Conservation (phyloP, 2,329 filamentous ascomycete genomes). For the Pseudogymnoascus sp. region DNA sequence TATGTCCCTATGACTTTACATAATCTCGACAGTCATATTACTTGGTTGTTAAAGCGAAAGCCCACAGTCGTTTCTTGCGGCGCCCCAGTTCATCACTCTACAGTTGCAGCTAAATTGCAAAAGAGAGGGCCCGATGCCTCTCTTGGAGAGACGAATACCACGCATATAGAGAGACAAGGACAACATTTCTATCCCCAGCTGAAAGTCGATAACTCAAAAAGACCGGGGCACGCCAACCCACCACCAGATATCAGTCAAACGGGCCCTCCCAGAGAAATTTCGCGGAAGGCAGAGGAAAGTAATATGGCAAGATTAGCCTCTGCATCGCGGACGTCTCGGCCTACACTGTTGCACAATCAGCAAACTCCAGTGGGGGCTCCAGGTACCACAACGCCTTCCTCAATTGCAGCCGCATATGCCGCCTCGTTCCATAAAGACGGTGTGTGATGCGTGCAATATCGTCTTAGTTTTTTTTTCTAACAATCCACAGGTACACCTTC, state of each 20-base stretch:
- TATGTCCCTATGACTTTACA: constrained; percentile 29
- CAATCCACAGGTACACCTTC: constrained; percentile 22
- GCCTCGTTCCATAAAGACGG: constrained; percentile 2
- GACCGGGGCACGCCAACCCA: constrained; percentile 18
- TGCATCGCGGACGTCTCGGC: constrained; percentile 19
- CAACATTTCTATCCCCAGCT: constrained; percentile 15
- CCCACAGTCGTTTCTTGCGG: constrained; percentile 13
- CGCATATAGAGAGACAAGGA: not conserved
- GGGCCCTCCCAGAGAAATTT: constrained; percentile 16
- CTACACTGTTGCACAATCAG: constrained; percentile 17
- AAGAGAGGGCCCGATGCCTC: not conserved
- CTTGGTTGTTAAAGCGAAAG: constrained; percentile 27
- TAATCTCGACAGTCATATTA: constrained; percentile 28
- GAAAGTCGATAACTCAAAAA: not conserved
- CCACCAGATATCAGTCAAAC: constrained; percentile 20
- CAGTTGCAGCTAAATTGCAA: not conserved
- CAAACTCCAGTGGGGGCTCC: not conserved
- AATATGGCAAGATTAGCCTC: constrained; percentile 27
- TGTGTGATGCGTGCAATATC: not conserved
- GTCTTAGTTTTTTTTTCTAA: not conserved
- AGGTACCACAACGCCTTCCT: constrained; percentile 23
- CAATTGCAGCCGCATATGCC: not conserved
- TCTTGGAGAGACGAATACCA: not conserved
- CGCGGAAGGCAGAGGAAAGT: constrained; percentile 13
- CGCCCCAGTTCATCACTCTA: not conserved